Conservation (phyloP, 2,329 filamentous ascomycete genomes). For the Penicillium corylophilum region DNA sequence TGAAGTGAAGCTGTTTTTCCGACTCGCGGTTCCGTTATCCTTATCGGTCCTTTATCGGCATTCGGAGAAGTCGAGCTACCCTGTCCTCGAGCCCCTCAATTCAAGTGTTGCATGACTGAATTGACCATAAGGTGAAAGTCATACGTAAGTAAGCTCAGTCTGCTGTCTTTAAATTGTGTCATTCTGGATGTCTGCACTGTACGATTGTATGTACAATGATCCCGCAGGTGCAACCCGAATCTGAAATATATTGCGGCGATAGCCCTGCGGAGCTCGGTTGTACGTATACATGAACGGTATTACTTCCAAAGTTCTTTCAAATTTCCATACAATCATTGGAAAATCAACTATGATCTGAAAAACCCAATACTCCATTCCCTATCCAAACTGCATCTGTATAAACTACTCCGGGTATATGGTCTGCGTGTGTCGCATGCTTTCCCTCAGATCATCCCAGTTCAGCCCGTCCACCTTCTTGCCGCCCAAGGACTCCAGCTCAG, state of each 20-base stretch:
- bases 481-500: constrained; percentile 37
- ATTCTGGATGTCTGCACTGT: background rate
- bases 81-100: background rate
- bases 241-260: background rate
- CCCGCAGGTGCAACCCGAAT: background rate
- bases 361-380: constrained; percentile 14
- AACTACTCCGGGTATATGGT: constrained; percentile 17
- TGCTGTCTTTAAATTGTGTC: background rate
- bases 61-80: background rate
- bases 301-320: background rate
- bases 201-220: background rate
- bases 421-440: constrained; percentile 33
- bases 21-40: background rate
- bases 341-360: background rate
- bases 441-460: constrained; percentile 52
- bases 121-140: too few species aligned
- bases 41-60: constrained; percentile 7
- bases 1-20: constrained; percentile 16
- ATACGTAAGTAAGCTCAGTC: too few species aligned
- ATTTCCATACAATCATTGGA: background rate
- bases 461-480: constrained; percentile 51
- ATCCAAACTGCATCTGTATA: constrained; percentile 2
- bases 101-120: too few species aligned
- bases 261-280: background rate
- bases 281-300: background rate